Base-by-base conservation (phyloP, 2,329 filamentous ascomycete genomes). In the Tolypocladium inflatum region DNA sequence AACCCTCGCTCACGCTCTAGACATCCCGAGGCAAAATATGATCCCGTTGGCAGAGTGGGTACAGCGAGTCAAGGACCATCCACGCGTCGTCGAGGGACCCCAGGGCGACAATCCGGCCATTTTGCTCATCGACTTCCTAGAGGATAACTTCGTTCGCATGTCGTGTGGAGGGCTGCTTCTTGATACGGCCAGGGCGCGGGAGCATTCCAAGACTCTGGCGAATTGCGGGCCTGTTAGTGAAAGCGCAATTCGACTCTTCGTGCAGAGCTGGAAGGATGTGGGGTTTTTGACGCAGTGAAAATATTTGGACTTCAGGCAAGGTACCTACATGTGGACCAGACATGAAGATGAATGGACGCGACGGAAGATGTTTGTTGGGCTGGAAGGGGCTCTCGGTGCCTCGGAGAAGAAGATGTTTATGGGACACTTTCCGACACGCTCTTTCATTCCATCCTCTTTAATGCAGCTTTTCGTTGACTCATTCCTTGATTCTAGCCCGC, bases 91-190 rank as follows among this genome's bases (percentile, higher is more conserved):
- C 26, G 37, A 41, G n/a, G 48, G 58, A 1, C 42, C 55, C 4
- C 55, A 55, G 6, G 58, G 35, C 6, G 55, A 52, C 21, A 61
- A 61, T 41, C 59, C 59, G 5, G 59, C 57, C 6, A 39, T 39
- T 3, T 19, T 54, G 21, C 55, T 62, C 3, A 45, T 57, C 10
- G 59, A 62, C 15, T 62, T 62, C 26, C 54, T 62, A 0, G 55
- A 61, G 6, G 30, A 39, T 10, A 55, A 62, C 11, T 61, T 57
- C 50, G 35, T 57, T 7, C 61, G 56, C 38, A 62, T 62, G 57
- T 59, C 57, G 10, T 62, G 61, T 13, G 61, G 61, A 7, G 61
- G 55, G 10, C 23, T 62, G 19, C 52, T 61, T 2, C 55, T 62
- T 15, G 59, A 51, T 2, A 58, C 56, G 1, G 21, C 39, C n/a